A percentile compares a stretch with the other conserved stretches of the same genome.
These are phyloP conservation scores for Picocystis salinarum DNA, from an alignment of 139 green algal genomes.

Conservation along the genomic window DNA sequence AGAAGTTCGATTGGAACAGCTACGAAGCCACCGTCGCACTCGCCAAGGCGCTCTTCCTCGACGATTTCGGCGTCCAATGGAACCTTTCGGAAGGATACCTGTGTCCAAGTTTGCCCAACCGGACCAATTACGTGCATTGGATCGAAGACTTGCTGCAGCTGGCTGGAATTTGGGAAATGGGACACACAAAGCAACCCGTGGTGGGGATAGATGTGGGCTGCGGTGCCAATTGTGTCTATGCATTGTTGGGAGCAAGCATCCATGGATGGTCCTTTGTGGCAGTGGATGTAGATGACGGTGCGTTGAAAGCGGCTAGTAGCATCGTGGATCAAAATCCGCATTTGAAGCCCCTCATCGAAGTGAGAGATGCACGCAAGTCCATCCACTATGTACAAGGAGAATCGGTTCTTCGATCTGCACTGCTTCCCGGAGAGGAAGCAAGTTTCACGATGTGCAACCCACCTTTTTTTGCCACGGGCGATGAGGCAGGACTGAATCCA, in stretches of 20 bases:
- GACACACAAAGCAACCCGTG: not conserved
- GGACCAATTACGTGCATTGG: conserved; percentile 85
- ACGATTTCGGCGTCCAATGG: no score
- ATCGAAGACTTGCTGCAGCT: conserved; percentile 64
- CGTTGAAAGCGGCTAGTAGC: conserved; percentile 20
- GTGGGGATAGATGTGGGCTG: conserved; percentile 72
- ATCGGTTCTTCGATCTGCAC: no score
- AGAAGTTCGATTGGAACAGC: no score
- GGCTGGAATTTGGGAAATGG: not conserved
- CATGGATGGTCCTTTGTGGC: conserved; percentile 68
- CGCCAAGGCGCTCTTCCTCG: no score
- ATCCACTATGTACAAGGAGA: no score
- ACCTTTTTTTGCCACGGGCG: conserved; percentile 78
- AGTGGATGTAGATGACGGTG: conserved; percentile 44
- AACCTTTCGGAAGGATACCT: no score
- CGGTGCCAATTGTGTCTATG: conserved; percentile 86
- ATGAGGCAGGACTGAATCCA: conserved; percentile 58
- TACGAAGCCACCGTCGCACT: no score
- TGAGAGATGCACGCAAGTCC: conserved; percentile 25
- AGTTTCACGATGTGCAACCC: conserved; percentile 99
- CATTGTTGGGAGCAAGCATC: conserved; percentile 61
- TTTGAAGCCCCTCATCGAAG: conserved; percentile 32
- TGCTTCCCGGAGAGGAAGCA: no score
- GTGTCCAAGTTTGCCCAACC: no score
- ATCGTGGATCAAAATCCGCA: conserved; percentile 48